phyloP scores from a whole-genome alignment of 352 stramenopile species.

The Pythium brachiatum region DNA sequence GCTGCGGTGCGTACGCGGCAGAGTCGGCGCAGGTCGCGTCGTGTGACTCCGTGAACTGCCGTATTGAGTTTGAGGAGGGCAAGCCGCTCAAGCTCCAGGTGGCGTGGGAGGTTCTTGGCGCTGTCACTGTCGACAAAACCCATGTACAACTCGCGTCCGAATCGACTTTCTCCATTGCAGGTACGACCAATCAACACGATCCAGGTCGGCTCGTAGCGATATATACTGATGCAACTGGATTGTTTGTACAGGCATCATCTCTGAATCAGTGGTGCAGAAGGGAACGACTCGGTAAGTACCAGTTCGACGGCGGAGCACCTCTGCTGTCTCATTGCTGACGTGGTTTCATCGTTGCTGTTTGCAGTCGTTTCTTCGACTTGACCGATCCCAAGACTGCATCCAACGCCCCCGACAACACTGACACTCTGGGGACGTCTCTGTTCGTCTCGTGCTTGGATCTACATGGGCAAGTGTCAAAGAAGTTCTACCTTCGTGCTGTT shows the following conservation, averaged over 20 bases:
- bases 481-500: conserved; percentile 59
- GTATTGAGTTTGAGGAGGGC: conserved; percentile 19
- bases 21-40: conserved; percentile 41
- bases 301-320: background rate
- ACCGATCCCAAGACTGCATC: conserved; percentile 31
- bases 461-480: conserved; percentile 23
- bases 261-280: conserved; percentile 39
- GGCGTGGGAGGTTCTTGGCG: conserved; percentile 76
- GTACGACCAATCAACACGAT: conserved; percentile 9
- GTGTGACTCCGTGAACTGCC: conserved; percentile 46
- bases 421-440: conserved; percentile 63
- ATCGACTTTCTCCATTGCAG: conserved; percentile 37
- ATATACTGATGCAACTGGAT: background rate
- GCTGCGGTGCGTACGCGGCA: conserved; percentile 41
- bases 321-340: background rate
- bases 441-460: conserved; percentile 69
- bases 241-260: conserved; percentile 35
- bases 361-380: conserved; percentile 64
- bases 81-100: conserved; percentile 58
- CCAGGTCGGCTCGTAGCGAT: too few species aligned
- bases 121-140: conserved; percentile 72
- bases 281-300: conserved; percentile 44
- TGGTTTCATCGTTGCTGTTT: background rate
- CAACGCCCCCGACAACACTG: conserved; percentile 31
- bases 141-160: conserved; percentile 61